Evolutionary conservation across 2,329 filamentous ascomycete genomes (phyloP), one percentile per base, ranked within the genome.

Genomic region (Hymenoscyphus occultus): DNA sequence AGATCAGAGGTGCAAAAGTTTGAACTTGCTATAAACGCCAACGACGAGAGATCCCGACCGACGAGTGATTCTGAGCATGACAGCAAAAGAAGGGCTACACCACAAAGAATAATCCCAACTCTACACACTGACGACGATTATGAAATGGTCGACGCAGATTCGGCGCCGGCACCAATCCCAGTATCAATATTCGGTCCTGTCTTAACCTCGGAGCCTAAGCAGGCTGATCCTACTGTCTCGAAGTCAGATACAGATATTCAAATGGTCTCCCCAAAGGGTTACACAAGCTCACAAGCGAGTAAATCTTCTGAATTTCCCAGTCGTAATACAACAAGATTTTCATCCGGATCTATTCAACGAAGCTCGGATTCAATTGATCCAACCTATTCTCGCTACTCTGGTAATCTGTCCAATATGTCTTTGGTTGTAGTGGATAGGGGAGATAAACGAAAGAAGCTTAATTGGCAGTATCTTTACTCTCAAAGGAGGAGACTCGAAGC

Each of bases 401-500:
- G 39, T 3, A 59, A 63, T 13, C 7, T 68, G 6, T 65, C 68
- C 5, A 70, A 63, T n/a, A 66, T 68, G 58, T 73, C 74, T 16
- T 65, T 77, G 31, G 7, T 78, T 83, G 45, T 87, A 80, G 80
- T 77, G 74, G 66, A 87, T 81, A 80, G 84, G 82, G 69, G 73
- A 74, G 19, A 76, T 71, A 68, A 81, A 73, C 73, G 82, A 74
- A 74, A 88, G 65, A 90, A 86, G 71, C 80, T 98, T 59, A 97
- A 96, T 77, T 99, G 94, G 93, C 90, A 93, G 62, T 92, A 95
- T 75, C 82, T 99, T 0, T 99, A 97, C 79, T 92, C 91, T 69
- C 91, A 97, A 81, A 89, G 95, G 66, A 85, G 89, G 64, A 84
- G 88, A 28, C 80, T 99, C 14, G 95, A 99, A 78, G 87, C 89